Evolutionary conservation across 2,329 filamentous ascomycete species (phyloP), one percentile per base, ranked within the genome.

Genomic region (Microdochium paspali): DNA sequence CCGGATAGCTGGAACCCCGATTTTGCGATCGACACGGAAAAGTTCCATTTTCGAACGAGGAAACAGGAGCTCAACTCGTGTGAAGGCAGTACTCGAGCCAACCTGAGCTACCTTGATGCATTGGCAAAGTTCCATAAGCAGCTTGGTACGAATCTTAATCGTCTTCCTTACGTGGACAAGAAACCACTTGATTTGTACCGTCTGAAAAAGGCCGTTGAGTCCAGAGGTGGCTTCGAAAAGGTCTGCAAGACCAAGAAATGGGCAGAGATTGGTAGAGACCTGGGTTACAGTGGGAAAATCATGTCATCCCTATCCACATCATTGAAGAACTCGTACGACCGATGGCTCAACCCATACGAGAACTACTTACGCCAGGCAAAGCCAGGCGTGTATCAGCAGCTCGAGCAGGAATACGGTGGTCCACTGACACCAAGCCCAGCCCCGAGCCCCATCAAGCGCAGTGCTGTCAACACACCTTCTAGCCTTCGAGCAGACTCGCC

Each of bases 241-340:
- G 93, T 98, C 42, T 98, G 93, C 76, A 96, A 95, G 67, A 77
- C 85, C 48, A 98, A 98, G 70, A 97, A 97, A 70, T 98, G 93
- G 93, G 93, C 93, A 15, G 93, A 98, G 66, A 97, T 98, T 57
- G 93, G 93, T 28, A 83, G 93, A 59, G 93, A 97, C 63, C 71
- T 98, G 44, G 93, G 93, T 47, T 98, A 98, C 67, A 97, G 91
- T 61, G 93, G 93, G 62, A 98, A 98, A 72, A 98, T 98, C 53
- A 98, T 98, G 93, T 97, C 91, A 2, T 97, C 93, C 9, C 72
- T 98, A 44, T 98, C 93, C 5, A 98, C 93, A 0, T 97, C 93
- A 4, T 77, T 98, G 39, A 98, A 97, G 65, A 98, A 98, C 65
- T 97, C 93, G 0, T 98, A 94, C 58, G 90, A 95, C 64, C 84